Conservation (phyloP, 192 early-diverging fungal species). For the Chytriomyces sp. region DNA sequence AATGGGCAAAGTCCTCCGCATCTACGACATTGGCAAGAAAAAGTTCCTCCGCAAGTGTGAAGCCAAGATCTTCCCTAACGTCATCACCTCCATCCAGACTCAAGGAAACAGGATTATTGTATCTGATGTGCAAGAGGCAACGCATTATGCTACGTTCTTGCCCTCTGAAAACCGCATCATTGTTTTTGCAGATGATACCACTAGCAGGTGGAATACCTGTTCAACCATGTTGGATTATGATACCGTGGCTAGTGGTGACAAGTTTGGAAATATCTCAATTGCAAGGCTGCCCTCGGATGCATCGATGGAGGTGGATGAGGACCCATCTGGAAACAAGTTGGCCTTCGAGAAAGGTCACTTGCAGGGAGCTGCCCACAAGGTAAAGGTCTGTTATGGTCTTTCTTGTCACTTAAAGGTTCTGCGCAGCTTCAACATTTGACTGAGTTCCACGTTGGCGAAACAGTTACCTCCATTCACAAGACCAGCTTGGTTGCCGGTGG, state of each 20-base stretch:
- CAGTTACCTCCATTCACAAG: slow-evolving; percentile 77
- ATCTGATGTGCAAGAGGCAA: slow-evolving; percentile 86
- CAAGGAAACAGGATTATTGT: slow-evolving; percentile 82
- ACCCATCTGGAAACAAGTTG: slow-evolving; percentile 81
- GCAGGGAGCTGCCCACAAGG: slow-evolving; percentile 85
- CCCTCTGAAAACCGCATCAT: slow-evolving; percentile 78
- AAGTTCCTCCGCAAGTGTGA: slow-evolving; percentile 91
- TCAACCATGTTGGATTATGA: slow-evolving; percentile 87
- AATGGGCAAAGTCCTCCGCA: slow-evolving; percentile 79
- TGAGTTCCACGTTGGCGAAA: slow-evolving; percentile 88
- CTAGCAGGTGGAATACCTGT: slow-evolving; percentile 81
- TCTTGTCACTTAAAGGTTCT: neutral
- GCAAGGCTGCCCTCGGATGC: slow-evolving; percentile 68
- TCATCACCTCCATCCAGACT: slow-evolving; percentile 73
- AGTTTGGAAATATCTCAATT: slow-evolving; percentile 94
- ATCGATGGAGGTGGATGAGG: slow-evolving; percentile 79
- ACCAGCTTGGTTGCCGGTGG: slow-evolving; percentile 81
- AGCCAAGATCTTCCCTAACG: slow-evolving; percentile 75
- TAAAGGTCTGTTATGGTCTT: slow-evolving; percentile 30
- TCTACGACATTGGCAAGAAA: slow-evolving; percentile 91
- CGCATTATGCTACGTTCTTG: slow-evolving; percentile 75
- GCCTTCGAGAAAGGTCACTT: slow-evolving; percentile 79
- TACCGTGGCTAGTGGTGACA: slow-evolving; percentile 90
- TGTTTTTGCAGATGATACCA: slow-evolving; percentile 92
- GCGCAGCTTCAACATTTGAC: slow-evolving; percentile 63